Evolutionary conservation across 805 yeast genomes (phyloP).

Genomic region (Candida takata): DNA sequence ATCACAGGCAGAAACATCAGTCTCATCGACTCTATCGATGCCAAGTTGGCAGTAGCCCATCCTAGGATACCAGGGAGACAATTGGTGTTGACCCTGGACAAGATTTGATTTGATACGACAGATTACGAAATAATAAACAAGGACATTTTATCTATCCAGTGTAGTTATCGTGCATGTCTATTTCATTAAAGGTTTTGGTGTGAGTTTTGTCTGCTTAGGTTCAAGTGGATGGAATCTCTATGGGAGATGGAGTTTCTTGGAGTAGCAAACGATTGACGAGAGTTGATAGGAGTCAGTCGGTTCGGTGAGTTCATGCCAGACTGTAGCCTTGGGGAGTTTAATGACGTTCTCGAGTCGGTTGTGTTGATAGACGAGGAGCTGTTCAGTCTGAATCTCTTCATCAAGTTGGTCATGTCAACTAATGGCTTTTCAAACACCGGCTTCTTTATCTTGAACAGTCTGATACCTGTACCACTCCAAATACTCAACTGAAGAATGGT

Average conservation of each 20-base stretch:
- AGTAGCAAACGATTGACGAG: slow-evolving; percentile 22
- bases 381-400: slow-evolving; percentile 31
- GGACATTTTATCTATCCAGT: no score
- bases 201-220: slow-evolving; percentile 15
- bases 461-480: slow-evolving; percentile 17
- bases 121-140: no score
- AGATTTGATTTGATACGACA: slow-evolving; percentile 1
- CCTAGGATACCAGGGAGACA: slow-evolving; percentile 60
- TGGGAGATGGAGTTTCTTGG: slow-evolving; percentile 20
- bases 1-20: slow-evolving; percentile 63
- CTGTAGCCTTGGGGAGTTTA: slow-evolving; percentile 5
- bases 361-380: slow-evolving; percentile 21
- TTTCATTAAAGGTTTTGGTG: slow-evolving; percentile 1
- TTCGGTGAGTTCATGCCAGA: slow-evolving; percentile 18
- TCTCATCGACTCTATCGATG: slow-evolving; percentile 34
- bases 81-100: slow-evolving; percentile 37
- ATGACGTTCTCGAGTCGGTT: slow-evolving; percentile 12
- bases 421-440: slow-evolving; percentile 34
- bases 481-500: slow-evolving; percentile 15
- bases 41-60: slow-evolving; percentile 49
- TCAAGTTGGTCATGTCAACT: slow-evolving; percentile 33
- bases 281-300: slow-evolving; percentile 23
- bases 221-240: slow-evolving; percentile 15
- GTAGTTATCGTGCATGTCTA: neutral
- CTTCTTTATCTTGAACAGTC: slow-evolving; percentile 30